Base-by-base conservation (phyloP, 164 flowering plant genomes). In the Dillenia turbinata region DNA sequence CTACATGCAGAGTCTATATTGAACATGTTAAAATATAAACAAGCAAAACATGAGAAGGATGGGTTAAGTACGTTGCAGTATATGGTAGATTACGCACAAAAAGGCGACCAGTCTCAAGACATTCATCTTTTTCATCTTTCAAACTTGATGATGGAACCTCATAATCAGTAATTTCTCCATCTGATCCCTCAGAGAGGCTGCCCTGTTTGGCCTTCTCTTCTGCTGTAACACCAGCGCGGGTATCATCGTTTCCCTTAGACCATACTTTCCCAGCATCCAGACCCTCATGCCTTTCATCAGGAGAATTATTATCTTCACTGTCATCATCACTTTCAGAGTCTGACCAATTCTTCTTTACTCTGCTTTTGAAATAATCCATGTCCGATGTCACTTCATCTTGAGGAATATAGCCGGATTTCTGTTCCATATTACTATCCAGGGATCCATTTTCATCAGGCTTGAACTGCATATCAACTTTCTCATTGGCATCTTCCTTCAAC, bases 11-110 rank as follows among this genome's bases (percentile, higher is more conserved):
- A 45, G 2, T 26, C 33, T 26, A 26, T 3, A 54, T 47, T 17
- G 15, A 63, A 58, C 17, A 12, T 13, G 9, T 24, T 26, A 44
- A 49, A 16, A 44, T 9, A 22, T 16, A 40, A 56, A 5, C 57
- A 51, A 68, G 44, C 43, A 55, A 7, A 51, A 0, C 62, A 44
- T 5, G 1, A 26, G 33, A 26, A 26, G 33, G 33, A 26, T 26
- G 33, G 33, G 3, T 1, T 26, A 26, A 26, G 33, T 82, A 94
- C 99, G 84, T 89, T 72, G 99, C 82, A 70, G 88, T 72, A 75
- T 86, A 94, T 64, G 96, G 97, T 59, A 94, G 90, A 76, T 94
- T 94, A 33, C 93, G 88, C 12, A 91, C 82, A 77, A 91, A 94
- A 47, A 94, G 96, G 14, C 99, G 97, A 12, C 79, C 82, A 61